Base-by-base conservation (phyloP, 768 basidiomycete species). In the Trametes maxima region DNA sequence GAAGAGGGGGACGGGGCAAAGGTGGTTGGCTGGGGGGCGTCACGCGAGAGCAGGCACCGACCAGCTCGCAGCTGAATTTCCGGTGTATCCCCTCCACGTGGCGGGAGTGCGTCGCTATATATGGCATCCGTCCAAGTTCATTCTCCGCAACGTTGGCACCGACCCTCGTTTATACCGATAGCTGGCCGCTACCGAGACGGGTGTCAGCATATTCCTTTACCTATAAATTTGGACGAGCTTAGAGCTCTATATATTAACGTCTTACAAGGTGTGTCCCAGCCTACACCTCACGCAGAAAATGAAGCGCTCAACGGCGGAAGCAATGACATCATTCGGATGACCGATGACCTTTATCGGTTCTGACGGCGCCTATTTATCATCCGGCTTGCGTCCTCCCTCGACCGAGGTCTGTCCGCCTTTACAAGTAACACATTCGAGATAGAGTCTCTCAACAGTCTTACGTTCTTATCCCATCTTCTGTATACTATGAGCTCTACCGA, bases 71-170 rank as follows among this genome's bases (percentile, higher is more conserved):
- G 24, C 21, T 50, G 57, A 58, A 58, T 58, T 50, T 44, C 45
- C 57, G 57, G 57, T 17, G 42, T 50, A 50, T 51, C 57, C 17
- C 46, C 33, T 3, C 48, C 57, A 50, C 47, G 57, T 50, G 48
- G 48, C 48, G 1, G 24, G 5, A 7, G 57, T 22, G 25, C 40
- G 51, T 19, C 17, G 13, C 49, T 28, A 43, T 21, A 58, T 50
- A 37, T 36, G 39, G 57, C 40, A 58, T 17, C 36, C 36, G 13
- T 24, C 33, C n/a, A 55, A 16, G 44, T 55, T 55, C 22, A 12
- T 37, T 47, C 21, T 28, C 46, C 46, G 5, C 22, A 21, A 44
- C 43, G 3, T 17, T 17, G 8, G 17, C 43, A 8, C 43, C 43
- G 17, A 17, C 7, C 2, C 17, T 17, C 43, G 17, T 19, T n/a